Evolutionary conservation across 495 filamentous ascomycete genomes (phyloP).

Genomic region (Xylaria telfairii): DNA sequence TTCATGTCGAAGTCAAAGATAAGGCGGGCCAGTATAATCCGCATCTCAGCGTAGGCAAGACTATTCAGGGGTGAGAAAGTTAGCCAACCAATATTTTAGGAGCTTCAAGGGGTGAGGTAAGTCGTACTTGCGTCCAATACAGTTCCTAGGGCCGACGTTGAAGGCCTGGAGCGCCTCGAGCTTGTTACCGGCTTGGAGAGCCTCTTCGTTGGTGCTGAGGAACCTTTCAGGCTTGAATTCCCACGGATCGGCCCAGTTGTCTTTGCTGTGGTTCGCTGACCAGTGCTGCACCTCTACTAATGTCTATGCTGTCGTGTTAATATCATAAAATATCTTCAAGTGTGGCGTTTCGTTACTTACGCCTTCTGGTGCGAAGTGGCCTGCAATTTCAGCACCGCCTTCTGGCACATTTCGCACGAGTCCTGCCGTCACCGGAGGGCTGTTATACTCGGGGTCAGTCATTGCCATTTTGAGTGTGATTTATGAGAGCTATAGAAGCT

Average conservation of each 20-base stretch:
- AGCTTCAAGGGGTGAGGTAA: neutral
- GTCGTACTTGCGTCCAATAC: conserved; percentile 49
- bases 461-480: too few relatives aligned
- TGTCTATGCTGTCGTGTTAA: conserved; percentile 31
- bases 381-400: conserved; percentile 37
- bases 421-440: conserved; percentile 59
- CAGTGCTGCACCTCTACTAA: conserved; percentile 45
- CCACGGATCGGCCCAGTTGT: conserved; percentile 45
- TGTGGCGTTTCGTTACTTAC: conserved; percentile 28
- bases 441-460: too few relatives aligned
- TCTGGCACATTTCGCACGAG: conserved; percentile 50
- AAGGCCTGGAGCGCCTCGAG: conserved; percentile 48
- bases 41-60: conserved; percentile 50
- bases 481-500: too few relatives aligned
- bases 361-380: conserved; percentile 33
- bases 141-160: conserved; percentile 45
- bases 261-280: conserved; percentile 45
- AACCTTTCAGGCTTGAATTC: conserved; percentile 47
- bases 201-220: conserved; percentile 36
- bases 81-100: neutral
- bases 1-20: conserved; percentile 49
- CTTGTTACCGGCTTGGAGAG: conserved; percentile 34
- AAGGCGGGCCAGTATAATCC: conserved; percentile 48
- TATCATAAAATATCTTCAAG: neutral
- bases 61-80: conserved; percentile 11